Conservation (phyloP, 2,329 filamentous ascomycete species). For the Scedosporium minutisporum region DNA sequence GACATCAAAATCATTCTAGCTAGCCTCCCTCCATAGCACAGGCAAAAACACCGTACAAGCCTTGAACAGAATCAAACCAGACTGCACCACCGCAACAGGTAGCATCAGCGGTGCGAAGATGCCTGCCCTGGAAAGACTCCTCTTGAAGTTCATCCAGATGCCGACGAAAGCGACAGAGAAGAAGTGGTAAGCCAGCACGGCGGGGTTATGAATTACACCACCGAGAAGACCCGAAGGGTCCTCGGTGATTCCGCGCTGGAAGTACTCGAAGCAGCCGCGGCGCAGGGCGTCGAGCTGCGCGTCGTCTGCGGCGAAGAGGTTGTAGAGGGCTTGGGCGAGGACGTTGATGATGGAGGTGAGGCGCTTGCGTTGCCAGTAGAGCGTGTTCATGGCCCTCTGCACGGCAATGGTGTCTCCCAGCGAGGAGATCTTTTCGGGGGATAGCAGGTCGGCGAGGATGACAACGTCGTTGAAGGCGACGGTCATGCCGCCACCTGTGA, state of each 20-base stretch:
- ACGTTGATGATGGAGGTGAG: slow-evolving; percentile 90
- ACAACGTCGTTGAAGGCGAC: slow-evolving; percentile 91
- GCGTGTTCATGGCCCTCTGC: slow-evolving; percentile 56
- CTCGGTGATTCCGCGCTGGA: slow-evolving; percentile 64
- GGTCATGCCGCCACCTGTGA: slow-evolving; percentile 97
- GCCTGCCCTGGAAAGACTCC: slow-evolving; percentile 29
- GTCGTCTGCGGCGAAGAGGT: slow-evolving; percentile 80
- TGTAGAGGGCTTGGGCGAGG: slow-evolving; percentile 88
- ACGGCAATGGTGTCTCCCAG: slow-evolving; percentile 61
- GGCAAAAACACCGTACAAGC: slow-evolving; percentile 76
- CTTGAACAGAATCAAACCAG: slow-evolving; percentile 64
- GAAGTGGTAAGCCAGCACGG: slow-evolving; percentile 82
- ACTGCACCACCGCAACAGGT: slow-evolving; percentile 56
- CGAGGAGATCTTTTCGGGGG: slow-evolving; percentile 56
- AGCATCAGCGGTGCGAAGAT: slow-evolving; percentile 45
- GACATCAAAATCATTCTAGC: not conserved
- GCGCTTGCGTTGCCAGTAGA: slow-evolving; percentile 82
- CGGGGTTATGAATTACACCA: slow-evolving; percentile 68
- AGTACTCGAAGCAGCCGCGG: slow-evolving; percentile 87
- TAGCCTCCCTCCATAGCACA: slow-evolving; percentile 40
- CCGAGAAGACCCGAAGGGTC: slow-evolving; percentile 75
- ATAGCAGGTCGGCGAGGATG: slow-evolving; percentile 63
- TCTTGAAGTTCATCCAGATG: slow-evolving; percentile 55
- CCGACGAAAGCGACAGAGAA: slow-evolving; percentile 85
- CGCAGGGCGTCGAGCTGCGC: slow-evolving; percentile 70